Conservation (phyloP, 1,284 basidiomycete genomes). For the Mycena citricolor region DNA sequence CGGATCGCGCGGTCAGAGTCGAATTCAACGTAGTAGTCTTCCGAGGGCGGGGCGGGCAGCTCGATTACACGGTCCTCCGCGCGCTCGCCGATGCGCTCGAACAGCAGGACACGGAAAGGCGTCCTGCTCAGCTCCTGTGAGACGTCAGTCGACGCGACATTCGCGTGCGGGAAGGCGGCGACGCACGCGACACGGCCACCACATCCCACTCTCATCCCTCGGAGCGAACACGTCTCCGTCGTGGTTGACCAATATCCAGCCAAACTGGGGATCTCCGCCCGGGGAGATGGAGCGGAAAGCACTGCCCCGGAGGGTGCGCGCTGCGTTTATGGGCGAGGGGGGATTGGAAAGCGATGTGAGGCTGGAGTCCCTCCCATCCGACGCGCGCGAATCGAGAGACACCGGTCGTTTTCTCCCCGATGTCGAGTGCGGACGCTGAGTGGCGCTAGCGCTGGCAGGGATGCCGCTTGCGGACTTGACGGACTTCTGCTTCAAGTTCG, state of each 20-base stretch:
- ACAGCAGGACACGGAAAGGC: constrained; percentile 27
- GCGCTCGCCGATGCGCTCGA: constrained; percentile 4
- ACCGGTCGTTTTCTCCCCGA: constrained; percentile 7
- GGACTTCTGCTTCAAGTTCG: background rate
- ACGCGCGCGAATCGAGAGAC: constrained; percentile 10
- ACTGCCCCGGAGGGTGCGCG: no score
- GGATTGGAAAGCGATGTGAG: no score
- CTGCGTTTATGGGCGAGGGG: no score
- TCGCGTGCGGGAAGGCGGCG: background rate
- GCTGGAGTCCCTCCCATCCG: constrained; percentile 7
- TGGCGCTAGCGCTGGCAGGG: background rate
- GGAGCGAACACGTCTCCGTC: constrained; percentile 32
- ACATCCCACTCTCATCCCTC: constrained; percentile 33
- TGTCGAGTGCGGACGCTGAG: background rate
- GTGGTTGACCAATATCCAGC: constrained; percentile 43
- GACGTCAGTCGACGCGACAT: no score
- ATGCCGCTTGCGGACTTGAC: constrained; percentile 2
- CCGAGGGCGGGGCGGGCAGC: background rate
- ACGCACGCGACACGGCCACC: constrained; percentile 54
- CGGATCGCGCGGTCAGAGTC: constrained; percentile 25
- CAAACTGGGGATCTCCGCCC: constrained; percentile 28
- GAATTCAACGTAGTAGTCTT: background rate
- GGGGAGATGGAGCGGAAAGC: background rate
- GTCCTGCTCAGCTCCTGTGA: no score
- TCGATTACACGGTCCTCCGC: background rate